Evolutionary conservation across 192 early-diverging fungal genomes (phyloP), one percentile per base, ranked within the genome.

Genomic region (Tieghemiomyces parasiticus): DNA sequence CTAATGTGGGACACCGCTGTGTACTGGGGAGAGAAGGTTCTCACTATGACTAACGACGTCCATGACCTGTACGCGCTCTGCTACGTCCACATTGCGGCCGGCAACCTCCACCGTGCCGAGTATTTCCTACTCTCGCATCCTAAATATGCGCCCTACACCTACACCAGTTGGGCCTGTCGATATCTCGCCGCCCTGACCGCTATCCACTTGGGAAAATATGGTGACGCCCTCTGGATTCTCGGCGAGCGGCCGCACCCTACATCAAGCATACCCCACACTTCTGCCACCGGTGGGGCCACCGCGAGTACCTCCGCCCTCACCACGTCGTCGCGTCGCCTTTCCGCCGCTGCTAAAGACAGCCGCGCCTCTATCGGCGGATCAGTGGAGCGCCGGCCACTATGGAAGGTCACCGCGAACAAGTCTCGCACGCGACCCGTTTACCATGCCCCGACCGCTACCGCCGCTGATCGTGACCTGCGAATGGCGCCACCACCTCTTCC

Each of bases 11-110:
- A 60, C n/a, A 73, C 80, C 19, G 82, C 81, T 12, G 77, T 69
- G 10, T 86, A 73, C 60, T 84, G 80, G 78, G 83, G 82, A 3
- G 82, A 86, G 59, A 83, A 86, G 44, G 63, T 86, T 26, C 51
- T 82, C 49, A 69, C 65, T 22, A 65, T 82, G 24, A 78, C 81
- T 6, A 12, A 54, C 8, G 13, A 54, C 19, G 52, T 54, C 4
- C 30, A 54, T 24, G 52, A 54, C 52, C 52, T 54, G 6, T 54
- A 54, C 52, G 52, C 52, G 9, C 52, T 54, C 16, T 29, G 52
- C 25, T 54, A 54, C n/a, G 29, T 54, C 52, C 52, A 54, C 30
- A 10, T 54, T 10, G 52, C 52, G 4, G 52, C 52, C 25, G 52
- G 52, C n/a, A 10, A 54, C 6, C 29, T 54, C 26, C 52, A 54